phyloP scores from a whole-genome alignment of 192 early-diverging fungal species.

The Radiomyces spectabilis region DNA sequence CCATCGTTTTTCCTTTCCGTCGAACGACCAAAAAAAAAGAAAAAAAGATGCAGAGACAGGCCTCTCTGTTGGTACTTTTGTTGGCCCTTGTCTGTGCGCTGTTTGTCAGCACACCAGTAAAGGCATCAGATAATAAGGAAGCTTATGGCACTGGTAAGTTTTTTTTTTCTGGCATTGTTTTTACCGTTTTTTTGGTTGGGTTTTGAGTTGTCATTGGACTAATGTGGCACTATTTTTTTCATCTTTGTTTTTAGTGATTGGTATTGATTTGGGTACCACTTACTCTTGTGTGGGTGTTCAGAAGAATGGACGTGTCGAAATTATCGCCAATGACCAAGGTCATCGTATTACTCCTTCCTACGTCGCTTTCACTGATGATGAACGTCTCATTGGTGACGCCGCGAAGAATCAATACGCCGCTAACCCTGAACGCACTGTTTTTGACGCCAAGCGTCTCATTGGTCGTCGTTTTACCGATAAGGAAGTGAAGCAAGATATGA shows the following conservation, averaged over 20 bases:
- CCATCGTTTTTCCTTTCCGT: no score
- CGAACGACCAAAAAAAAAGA: no score
- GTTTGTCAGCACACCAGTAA: slow-evolving; percentile 3
- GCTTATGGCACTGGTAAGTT: slow-evolving; percentile 14
- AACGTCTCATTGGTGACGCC: slow-evolving; percentile 84
- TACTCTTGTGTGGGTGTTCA: slow-evolving; percentile 31
- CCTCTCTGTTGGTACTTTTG: slow-evolving; percentile 1
- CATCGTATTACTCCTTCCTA: slow-evolving; percentile 89
- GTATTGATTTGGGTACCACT: slow-evolving; percentile 39
- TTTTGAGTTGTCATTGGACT: no score
- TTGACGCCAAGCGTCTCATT: slow-evolving; percentile 86
- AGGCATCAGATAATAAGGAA: slow-evolving; percentile 8
- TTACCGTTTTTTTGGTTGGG: no score
- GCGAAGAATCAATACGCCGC: slow-evolving; percentile 87
- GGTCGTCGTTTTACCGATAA: slow-evolving; percentile 78
- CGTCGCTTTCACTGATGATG: slow-evolving; percentile 83
- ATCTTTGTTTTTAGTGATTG: slow-evolving; percentile 11
- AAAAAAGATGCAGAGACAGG: slow-evolving; percentile 8
- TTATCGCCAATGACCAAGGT: slow-evolving; percentile 91
- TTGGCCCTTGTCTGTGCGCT: slow-evolving; percentile 8
- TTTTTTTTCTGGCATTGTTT: background rate
- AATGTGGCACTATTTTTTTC: background rate
- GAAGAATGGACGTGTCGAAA: slow-evolving; percentile 46
- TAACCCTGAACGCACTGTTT: slow-evolving; percentile 86
- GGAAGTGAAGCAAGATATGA: slow-evolving; percentile 84